A percentile compares a stretch with the other conserved stretches of the same genome.
Conservation (phyloP, 441 rosid species). For the Bocquillonia castaneifolia region DNA sequence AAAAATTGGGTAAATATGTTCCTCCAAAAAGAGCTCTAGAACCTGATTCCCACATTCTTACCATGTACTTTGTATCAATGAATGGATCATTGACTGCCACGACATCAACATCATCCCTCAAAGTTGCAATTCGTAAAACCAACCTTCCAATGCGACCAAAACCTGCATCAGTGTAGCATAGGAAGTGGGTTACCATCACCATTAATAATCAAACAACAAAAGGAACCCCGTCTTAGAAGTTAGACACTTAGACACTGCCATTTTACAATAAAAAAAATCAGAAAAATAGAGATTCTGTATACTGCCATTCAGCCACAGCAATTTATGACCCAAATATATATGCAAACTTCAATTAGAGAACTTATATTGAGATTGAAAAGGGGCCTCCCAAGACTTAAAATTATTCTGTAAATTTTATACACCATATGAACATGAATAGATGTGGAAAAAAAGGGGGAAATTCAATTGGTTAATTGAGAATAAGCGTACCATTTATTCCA, state of each 20-base stretch:
- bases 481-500: conserved; percentile 81
- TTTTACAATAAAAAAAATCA: neutral
- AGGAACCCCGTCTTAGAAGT: neutral
- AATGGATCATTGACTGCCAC: conserved; percentile 97
- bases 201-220: neutral
- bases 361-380: neutral
- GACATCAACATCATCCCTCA: conserved; percentile 82
- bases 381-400: too few species aligned
- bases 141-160: conserved; percentile 98
- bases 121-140: conserved; percentile 80
- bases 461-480: neutral
- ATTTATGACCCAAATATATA: neutral
- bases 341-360: neutral
- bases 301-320: neutral
- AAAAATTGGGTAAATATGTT: neutral
- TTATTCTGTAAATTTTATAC: neutral
- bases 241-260: neutral
- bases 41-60: conserved; percentile 25
- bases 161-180: conserved; percentile 42
- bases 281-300: neutral
- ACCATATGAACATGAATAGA: too few species aligned
- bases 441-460: neutral
- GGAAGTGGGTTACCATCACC: neutral
- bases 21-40: neutral
- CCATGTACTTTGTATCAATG: conserved; percentile 92